phyloP scores from a whole-genome alignment of 257 asterid species.

The Agastache rugosa region DNA sequence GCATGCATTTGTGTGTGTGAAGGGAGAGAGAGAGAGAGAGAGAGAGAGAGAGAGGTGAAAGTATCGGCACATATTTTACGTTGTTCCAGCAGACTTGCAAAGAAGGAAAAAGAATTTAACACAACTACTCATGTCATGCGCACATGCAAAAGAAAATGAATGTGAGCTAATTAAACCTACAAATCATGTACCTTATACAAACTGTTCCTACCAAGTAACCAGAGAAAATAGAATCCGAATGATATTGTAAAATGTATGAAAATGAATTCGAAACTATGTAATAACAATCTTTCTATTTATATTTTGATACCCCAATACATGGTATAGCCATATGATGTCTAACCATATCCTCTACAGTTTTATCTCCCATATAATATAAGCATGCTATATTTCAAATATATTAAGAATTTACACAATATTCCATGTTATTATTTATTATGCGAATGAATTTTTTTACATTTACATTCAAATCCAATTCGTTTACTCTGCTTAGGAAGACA shows the following conservation, averaged over 20 bases:
- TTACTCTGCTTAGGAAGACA: not conserved
- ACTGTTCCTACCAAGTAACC: not conserved
- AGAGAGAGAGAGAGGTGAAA: not conserved
- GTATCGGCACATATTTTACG: not conserved
- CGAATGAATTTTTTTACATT: not conserved
- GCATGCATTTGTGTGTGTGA: too few species aligned
- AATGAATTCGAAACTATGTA: not conserved
- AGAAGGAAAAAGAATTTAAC: not conserved
- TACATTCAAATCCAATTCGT: not conserved
- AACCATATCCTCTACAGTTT: not conserved
- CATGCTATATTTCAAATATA: not conserved
- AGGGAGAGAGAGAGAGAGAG: too few species aligned
- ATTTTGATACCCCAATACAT: not conserved
- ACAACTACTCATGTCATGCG: not conserved
- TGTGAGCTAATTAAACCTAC: not conserved
- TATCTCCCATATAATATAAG: not conserved
- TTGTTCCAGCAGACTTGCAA: not conserved
- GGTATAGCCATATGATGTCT: not conserved
- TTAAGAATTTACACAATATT: not conserved
- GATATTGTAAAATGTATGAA: not conserved
- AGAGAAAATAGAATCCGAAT: not conserved
- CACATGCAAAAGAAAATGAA: constrained; percentile 1
- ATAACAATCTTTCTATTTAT: not conserved
- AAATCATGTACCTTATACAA: constrained; percentile 11
- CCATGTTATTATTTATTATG: not conserved